A percentile compares a stretch with the other conserved stretches of the same genome.
These are phyloP conservation scores for Phytophthora melonis DNA, from an alignment of 352 stramenopile species.

Conservation along the genomic window DNA sequence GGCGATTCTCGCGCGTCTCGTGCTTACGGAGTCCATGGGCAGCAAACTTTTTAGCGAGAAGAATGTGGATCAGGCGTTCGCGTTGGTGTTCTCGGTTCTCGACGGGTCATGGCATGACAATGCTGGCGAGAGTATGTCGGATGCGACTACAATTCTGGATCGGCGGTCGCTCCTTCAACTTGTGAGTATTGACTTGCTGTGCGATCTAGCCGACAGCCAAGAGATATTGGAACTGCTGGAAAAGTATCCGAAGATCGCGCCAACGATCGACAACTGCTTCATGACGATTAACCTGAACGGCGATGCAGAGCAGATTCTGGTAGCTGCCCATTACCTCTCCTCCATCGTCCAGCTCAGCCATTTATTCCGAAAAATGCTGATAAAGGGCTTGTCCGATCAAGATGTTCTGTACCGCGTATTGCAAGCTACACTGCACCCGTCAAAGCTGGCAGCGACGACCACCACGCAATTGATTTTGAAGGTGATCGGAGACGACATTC, in stretches of 20 bases:
- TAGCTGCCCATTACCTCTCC: slow-evolving; percentile 72
- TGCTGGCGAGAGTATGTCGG: slow-evolving; percentile 32
- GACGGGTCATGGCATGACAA: slow-evolving; percentile 60
- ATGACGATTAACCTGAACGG: slow-evolving; percentile 78
- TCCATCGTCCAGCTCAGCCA: slow-evolving; percentile 59
- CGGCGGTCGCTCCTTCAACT: slow-evolving; percentile 56
- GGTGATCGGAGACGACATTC: slow-evolving; percentile 68
- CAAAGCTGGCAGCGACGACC: slow-evolving; percentile 63
- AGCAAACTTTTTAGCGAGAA: slow-evolving; percentile 86
- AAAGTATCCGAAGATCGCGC: slow-evolving; percentile 55
- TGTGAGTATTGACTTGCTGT: slow-evolving; percentile 74
- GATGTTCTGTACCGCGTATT: slow-evolving; percentile 75
- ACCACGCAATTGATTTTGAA: slow-evolving; percentile 66
- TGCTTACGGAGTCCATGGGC: slow-evolving; percentile 77
- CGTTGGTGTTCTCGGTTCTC: slow-evolving; percentile 79
- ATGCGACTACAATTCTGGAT: slow-evolving; percentile 48
- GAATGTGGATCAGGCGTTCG: slow-evolving; percentile 79
- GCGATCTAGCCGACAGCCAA: slow-evolving; percentile 63
- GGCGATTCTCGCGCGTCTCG: slow-evolving; percentile 76
- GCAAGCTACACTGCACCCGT: slow-evolving; percentile 75
- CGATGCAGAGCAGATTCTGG: slow-evolving; percentile 60
- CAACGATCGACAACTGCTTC: slow-evolving; percentile 61
- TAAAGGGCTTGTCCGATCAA: slow-evolving; percentile 60
- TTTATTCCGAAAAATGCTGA: slow-evolving; percentile 69
- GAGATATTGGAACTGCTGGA: slow-evolving; percentile 68